Conservation (phyloP, 2,329 filamentous ascomycete genomes). For the Ophiostoma montium region DNA sequence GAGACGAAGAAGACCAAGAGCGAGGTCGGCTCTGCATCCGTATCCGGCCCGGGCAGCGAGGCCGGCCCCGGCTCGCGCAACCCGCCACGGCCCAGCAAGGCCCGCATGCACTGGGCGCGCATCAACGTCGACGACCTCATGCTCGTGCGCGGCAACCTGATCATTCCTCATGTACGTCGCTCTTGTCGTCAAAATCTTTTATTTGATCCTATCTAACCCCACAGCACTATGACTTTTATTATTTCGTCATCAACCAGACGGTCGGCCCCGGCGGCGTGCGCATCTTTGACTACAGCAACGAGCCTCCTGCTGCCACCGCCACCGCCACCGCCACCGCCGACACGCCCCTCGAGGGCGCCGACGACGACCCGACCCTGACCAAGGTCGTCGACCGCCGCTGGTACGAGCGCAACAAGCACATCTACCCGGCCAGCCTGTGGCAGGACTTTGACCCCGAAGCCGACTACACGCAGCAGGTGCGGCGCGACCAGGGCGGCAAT, state of each 20-base stretch:
- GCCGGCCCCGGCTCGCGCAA: no score
- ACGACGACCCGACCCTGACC: constrained; percentile 66
- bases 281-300: constrained; percentile 61
- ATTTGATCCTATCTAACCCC: no score
- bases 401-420: constrained; percentile 98
- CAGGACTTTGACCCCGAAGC: constrained; percentile 85
- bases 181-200: no score
- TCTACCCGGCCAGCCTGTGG: constrained; percentile 93
- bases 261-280: constrained; percentile 54
- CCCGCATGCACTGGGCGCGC: constrained; percentile 73
- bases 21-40: no score
- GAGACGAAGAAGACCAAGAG: constrained; percentile 29
- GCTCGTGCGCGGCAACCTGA: constrained; percentile 78
- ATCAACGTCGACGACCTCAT: constrained; percentile 93
- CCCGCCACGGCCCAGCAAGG: constrained; percentile 36
- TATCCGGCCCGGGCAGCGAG: no score
- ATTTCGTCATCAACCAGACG: constrained; percentile 84
- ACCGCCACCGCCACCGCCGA: constrained; percentile 29
- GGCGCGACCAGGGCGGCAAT: constrained; percentile 79
- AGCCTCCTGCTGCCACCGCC: constrained; percentile 29
- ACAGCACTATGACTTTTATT: constrained; percentile 94
- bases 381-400: constrained; percentile 93
- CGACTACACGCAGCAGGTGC: constrained; percentile 64
- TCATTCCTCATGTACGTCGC: constrained; percentile 67
- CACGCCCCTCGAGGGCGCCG: constrained; percentile 50